Conservation (phyloP, 2,329 filamentous ascomycete species). For the Coniochaeta sp. region DNA sequence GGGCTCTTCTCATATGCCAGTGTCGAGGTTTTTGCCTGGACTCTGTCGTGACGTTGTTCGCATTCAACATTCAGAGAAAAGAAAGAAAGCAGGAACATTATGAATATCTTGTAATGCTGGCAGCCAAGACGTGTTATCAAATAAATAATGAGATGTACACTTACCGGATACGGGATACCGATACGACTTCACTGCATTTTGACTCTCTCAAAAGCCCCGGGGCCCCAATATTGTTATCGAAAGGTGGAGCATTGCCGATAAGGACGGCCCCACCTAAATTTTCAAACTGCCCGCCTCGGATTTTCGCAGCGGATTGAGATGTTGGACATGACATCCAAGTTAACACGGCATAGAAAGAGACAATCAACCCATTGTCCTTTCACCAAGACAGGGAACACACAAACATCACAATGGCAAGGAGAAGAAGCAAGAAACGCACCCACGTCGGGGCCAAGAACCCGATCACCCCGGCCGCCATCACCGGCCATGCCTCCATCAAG, state of each 20-base stretch:
- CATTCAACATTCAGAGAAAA: too few species aligned
- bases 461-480: conserved; percentile 37
- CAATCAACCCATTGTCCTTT: conserved; percentile 10
- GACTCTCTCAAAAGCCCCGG: too few species aligned
- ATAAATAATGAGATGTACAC: too few species aligned
- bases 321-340: background rate
- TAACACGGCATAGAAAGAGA: conserved; percentile 2
- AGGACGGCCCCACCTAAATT: conserved; percentile 10
- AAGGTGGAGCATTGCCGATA: conserved; percentile 5
- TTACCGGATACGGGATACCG: too few species aligned
- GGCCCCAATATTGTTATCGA: conserved; percentile 4
- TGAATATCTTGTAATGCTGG: too few species aligned
- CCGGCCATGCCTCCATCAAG: conserved; percentile 55
- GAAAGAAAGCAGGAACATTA: too few species aligned
- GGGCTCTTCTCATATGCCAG: too few species aligned
- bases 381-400: conserved; percentile 9
- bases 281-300: background rate
- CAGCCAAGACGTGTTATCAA: too few species aligned
- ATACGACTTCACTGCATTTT: background rate
- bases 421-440: conserved; percentile 81
- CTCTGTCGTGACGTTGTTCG: too few species aligned
- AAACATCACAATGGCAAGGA: conserved; percentile 59
- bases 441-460: conserved; percentile 62
- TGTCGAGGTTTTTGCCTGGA: too few species aligned
- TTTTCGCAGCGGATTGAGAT: background rate